phyloP scores from a whole-genome alignment of 164 flowering plant species.

The Cinnamomum micranthum region DNA sequence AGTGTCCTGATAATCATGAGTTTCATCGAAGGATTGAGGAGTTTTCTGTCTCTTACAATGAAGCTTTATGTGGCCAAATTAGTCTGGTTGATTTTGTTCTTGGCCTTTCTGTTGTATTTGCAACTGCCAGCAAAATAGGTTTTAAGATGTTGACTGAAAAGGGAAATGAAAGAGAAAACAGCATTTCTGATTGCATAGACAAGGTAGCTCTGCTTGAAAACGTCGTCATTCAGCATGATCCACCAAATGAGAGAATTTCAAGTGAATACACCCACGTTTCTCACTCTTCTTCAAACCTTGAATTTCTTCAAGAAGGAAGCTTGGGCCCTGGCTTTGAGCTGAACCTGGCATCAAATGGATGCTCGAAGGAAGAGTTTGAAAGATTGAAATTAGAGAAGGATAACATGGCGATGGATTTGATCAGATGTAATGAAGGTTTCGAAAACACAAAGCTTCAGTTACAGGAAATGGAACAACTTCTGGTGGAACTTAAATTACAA shows the following conservation, averaged over 20 bases:
- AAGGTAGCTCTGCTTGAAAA: slow-evolving; percentile 78
- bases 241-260: slow-evolving; percentile 32
- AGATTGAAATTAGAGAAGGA: slow-evolving; percentile 68
- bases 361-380: slow-evolving; percentile 65
- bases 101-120: slow-evolving; percentile 61
- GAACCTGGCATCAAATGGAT: slow-evolving; percentile 27
- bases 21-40: slow-evolving; percentile 41
- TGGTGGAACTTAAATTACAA: slow-evolving; percentile 64
- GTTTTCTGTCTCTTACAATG: slow-evolving; percentile 45
- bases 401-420: slow-evolving; percentile 40
- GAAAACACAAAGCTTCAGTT: slow-evolving; percentile 58
- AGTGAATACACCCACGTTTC: slow-evolving; percentile 49
- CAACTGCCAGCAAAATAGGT: slow-evolving; percentile 49
- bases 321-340: slow-evolving; percentile 43
- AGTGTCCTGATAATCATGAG: slow-evolving; percentile 32
- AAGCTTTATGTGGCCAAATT: slow-evolving; percentile 29
- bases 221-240: slow-evolving; percentile 37
- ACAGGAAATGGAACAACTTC: slow-evolving; percentile 61
- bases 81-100: slow-evolving; percentile 51
- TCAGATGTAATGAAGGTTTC: slow-evolving; percentile 52
- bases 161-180: slow-evolving; percentile 46
- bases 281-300: slow-evolving; percentile 54
- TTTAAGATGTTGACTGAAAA: slow-evolving; percentile 49
- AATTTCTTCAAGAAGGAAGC: slow-evolving; percentile 57
- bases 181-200: slow-evolving; percentile 70